phyloP scores from a whole-genome alignment of 2,329 filamentous ascomycete species.

The Sclerotinia trifoliorum region DNA sequence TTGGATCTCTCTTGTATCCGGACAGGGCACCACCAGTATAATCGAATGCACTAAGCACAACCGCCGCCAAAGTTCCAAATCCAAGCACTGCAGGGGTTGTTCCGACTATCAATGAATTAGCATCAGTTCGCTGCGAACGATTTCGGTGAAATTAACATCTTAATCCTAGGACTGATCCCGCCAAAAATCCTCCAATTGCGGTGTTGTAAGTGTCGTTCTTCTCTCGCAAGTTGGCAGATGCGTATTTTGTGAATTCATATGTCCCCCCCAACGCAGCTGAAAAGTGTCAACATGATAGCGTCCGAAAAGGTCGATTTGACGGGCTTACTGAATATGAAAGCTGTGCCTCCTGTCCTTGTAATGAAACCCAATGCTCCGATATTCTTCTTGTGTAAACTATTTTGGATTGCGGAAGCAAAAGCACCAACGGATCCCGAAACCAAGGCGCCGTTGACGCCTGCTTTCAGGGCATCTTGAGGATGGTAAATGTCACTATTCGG shows the following conservation, averaged over 20 bases:
- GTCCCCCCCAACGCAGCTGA: conserved; percentile 65
- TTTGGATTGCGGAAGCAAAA: conserved; percentile 76
- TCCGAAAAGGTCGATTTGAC: neutral
- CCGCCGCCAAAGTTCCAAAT: conserved; percentile 56
- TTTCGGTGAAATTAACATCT: conserved; percentile 48
- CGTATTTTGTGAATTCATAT: conserved; percentile 64
- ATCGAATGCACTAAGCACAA: conserved; percentile 58
- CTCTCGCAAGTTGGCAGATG: conserved; percentile 66
- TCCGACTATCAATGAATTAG: conserved; percentile 47
- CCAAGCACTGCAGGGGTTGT: conserved; percentile 65
- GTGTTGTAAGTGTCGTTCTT: conserved; percentile 66
- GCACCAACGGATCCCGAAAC: conserved; percentile 67
- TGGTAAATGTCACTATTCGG: conserved; percentile 58
- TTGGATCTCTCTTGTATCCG: conserved; percentile 50
- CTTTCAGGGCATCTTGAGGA: conserved; percentile 71
- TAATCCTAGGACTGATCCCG: conserved; percentile 61
- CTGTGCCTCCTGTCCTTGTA: conserved; percentile 72
- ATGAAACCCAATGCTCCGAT: conserved; percentile 78
- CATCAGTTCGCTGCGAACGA: neutral
- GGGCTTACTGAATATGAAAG: conserved; percentile 60
- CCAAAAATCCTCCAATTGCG: conserved; percentile 63
- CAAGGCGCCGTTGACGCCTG: conserved; percentile 61
- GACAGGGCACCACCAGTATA: conserved; percentile 59
- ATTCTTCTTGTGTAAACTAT: conserved; percentile 80
- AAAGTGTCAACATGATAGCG: conserved; percentile 23